Conservation (phyloP, 2,329 filamentous ascomycete species). For the Fusarium lateritium region DNA sequence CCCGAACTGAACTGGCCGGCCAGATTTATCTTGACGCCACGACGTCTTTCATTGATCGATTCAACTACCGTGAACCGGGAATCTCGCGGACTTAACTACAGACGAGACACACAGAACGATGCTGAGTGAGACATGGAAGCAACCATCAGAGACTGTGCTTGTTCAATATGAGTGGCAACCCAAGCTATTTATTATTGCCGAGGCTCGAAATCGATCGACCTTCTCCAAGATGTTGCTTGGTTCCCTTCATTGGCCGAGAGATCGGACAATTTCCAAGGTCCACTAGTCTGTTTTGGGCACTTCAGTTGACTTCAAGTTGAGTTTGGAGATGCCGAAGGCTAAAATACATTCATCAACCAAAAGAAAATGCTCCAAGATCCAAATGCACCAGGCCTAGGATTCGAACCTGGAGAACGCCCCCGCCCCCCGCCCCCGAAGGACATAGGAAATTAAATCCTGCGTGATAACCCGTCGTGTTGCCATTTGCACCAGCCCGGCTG, state of each 20-base stretch:
- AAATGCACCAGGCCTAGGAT: not conserved
- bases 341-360: not conserved
- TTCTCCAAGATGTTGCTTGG: too few species aligned
- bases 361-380: not conserved
- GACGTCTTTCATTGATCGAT: not conserved
- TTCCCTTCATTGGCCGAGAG: not conserved
- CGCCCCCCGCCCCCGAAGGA: not conserved
- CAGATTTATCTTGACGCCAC: not conserved
- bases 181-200: too few species aligned
- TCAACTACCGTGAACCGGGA: not conserved
- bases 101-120: not conserved
- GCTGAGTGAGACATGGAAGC: too few species aligned
- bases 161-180: too few species aligned
- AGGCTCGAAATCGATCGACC: too few species aligned
- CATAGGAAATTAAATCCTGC: not conserved
- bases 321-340: not conserved
- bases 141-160: not conserved
- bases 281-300: not conserved
- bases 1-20: not conserved
- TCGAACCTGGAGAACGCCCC: not conserved
- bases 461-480: not conserved
- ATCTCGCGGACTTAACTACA: not conserved
- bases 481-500: not conserved
- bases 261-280: slow-evolving; percentile 10
- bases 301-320: not conserved